Base-by-base conservation (phyloP, 768 basidiomycete genomes). In the Russula lepida region DNA sequence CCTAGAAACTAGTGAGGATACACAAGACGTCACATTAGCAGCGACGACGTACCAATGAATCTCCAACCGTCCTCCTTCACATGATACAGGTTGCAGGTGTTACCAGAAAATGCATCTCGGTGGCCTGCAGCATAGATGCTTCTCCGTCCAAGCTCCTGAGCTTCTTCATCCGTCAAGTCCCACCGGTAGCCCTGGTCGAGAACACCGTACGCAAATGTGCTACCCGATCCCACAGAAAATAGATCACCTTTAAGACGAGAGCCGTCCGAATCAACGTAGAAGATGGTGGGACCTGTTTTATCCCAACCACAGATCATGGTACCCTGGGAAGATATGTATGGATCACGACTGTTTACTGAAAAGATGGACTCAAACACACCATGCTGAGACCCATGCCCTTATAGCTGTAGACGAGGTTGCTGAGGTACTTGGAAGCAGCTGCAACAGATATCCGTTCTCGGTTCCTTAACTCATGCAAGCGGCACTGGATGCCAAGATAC, bases 291-390 rank as follows among this genome's bases (percentile, higher is more conserved):
- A 1, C 95, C 97, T 13, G 95, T 98, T 78, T 98, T 98, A 76
- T 99, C 97, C 94, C 95, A 98, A 28, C 97, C 97, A 69, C 95
- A 98, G 59, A 99, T 95, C 97, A 98, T 99, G 0, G 97, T 99
- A 53, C 97, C 97, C 93, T 95, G 12, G 51, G 4, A 51, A 27
- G 12, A 49, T 9, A 67, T 46, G 64, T 9, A 67, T 46, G 64
- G 55, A 46, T 49, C 30, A 44, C n/a, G 54, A 11, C 23, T 17
- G 7, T 11, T 37, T n/a, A 17, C 32, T 54, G 21, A 25, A 11
- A 62, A 23, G 23, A 28, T 53, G 52, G 47, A 54, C 51, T 6
- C 12, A 48, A 25, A 17, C 85, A n/a, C 57, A 93, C 93, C 95
- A 99, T 99, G 73, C 92, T 95, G 64, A 99, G 75, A 6, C 97